Evolutionary conservation across 148 eudicot species (phyloP).

Genomic region (Heliosperma pusillum): DNA sequence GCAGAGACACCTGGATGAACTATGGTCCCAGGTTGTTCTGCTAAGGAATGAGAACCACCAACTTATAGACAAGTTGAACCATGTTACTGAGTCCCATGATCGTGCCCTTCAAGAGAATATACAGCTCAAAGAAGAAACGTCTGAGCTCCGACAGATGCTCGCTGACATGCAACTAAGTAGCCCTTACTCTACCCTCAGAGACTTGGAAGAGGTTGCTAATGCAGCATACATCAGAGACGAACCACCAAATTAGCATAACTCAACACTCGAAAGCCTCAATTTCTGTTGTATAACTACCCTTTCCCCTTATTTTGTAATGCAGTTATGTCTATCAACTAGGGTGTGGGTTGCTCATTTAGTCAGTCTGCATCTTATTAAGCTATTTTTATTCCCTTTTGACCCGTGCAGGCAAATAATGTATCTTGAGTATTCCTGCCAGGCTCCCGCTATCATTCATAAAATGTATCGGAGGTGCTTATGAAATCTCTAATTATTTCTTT

Average conservation of each 20-base stretch:
- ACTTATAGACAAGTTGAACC: conserved; percentile 63
- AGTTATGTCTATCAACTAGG: conserved; percentile 9
- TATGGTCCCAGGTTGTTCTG: conserved; percentile 81
- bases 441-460: conserved; percentile 7
- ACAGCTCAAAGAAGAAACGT: conserved; percentile 69
- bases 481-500: conserved; percentile 8
- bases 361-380: conserved; percentile 20
- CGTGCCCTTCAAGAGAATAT: conserved; percentile 61
- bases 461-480: conserved; percentile 12
- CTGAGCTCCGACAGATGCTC: conserved; percentile 75
- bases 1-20: conserved; percentile 85
- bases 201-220: conserved; percentile 59
- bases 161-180: conserved; percentile 61
- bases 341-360: conserved; percentile 24
- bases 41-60: conserved; percentile 74
- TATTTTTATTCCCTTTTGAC: neutral
- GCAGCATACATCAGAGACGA: conserved; percentile 39
- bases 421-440: conserved; percentile 12
- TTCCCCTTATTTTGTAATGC: conserved; percentile 15
- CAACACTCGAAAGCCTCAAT: conserved; percentile 21
- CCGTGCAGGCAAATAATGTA: conserved; percentile 25
- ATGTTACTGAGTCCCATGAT: conserved; percentile 56
- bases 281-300: conserved; percentile 9
- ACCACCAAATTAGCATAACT: conserved; percentile 35
- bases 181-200: conserved; percentile 51